Conservation (phyloP, 306 rosid species). For the Lathyrus sativus region DNA sequence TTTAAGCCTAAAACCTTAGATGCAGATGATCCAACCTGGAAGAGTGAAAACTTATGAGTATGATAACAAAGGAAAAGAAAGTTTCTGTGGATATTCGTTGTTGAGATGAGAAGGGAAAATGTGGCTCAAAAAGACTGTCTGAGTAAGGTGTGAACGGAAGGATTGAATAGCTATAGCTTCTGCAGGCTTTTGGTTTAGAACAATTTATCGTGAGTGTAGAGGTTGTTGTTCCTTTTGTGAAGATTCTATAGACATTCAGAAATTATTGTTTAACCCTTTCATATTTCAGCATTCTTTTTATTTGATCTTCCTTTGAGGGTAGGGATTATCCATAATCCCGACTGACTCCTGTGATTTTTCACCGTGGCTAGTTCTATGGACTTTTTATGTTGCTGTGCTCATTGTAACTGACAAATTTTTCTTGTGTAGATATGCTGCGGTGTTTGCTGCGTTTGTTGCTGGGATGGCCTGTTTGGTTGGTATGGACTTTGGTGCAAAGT, state of each 20-base stretch:
- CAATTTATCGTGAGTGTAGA: conserved; percentile 18
- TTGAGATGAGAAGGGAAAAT: conserved; percentile 5
- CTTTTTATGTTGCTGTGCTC: conserved; percentile 26
- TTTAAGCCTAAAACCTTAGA: conserved; percentile 24
- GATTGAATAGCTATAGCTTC: conserved; percentile 13
- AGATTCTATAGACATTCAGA: conserved; percentile 1
- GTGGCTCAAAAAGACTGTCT: conserved; percentile 10
- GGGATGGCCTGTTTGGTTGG: conserved; percentile 86
- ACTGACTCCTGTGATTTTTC: conserved; percentile 14
- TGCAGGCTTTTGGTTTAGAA: conserved; percentile 5
- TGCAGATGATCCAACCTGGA: conserved; percentile 9
- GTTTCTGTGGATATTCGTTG: conserved; percentile 1
- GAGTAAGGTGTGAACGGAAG: conserved; percentile 9
- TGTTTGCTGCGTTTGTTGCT: conserved; percentile 86
- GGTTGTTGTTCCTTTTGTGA: conserved; percentile 19
- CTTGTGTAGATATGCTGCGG: conserved; percentile 81
- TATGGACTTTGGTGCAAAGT: conserved; percentile 74
- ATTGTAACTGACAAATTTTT: conserved; percentile 36
- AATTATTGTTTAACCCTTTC: conserved; percentile 8
- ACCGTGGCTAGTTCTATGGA: conserved; percentile 1
- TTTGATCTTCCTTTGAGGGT: conserved; percentile 25
- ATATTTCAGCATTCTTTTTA: conserved; percentile 26
- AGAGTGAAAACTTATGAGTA: conserved; percentile 1
- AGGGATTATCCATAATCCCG: conserved; percentile 4
- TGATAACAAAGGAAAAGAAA: conserved; percentile 19